phyloP scores from a whole-genome alignment of 176 grass and related monocot genomes.

The Paspalum notatum region DNA sequence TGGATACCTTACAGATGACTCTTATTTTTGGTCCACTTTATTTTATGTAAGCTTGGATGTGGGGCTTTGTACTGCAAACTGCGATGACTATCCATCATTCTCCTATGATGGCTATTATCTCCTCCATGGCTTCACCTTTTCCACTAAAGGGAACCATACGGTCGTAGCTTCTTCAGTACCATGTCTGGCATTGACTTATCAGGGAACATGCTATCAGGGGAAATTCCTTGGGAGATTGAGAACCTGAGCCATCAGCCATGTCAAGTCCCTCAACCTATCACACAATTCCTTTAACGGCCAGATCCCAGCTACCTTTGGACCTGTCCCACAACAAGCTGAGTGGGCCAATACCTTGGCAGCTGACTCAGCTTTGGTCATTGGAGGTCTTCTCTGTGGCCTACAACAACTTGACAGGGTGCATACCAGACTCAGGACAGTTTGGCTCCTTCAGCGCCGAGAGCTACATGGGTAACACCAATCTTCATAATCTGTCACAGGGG shows the following conservation, averaged over 20 bases:
- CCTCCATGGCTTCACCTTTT: neutral
- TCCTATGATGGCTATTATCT: neutral
- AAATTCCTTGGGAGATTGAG: conserved; percentile 34
- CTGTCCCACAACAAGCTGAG: conserved; percentile 37
- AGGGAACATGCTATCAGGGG: conserved; percentile 18
- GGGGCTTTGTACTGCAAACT: too few species aligned
- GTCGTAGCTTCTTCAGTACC: neutral
- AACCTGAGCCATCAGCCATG: conserved; percentile 5
- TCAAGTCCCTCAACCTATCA: conserved; percentile 30
- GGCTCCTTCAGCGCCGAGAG: neutral
- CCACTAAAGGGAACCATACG: conserved; percentile 13
- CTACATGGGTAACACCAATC: conserved; percentile 28
- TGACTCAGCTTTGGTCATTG: conserved; percentile 3
- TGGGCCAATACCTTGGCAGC: conserved; percentile 14
- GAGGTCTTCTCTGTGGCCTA: conserved; percentile 42
- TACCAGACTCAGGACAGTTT: conserved; percentile 20
- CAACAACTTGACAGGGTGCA: conserved; percentile 41
- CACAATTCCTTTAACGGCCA: conserved; percentile 13
- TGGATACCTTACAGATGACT: neutral
- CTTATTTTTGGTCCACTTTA: neutral
- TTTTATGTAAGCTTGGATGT: neutral
- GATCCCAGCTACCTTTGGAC: conserved; percentile 30
- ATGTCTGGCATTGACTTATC: conserved; percentile 32
- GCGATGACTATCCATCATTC: fast-evolving
- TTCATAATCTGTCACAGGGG: neutral